Evolutionary conservation across 2,329 filamentous ascomycete genomes (phyloP).

Genomic region (Ophiostoma sp.): DNA sequence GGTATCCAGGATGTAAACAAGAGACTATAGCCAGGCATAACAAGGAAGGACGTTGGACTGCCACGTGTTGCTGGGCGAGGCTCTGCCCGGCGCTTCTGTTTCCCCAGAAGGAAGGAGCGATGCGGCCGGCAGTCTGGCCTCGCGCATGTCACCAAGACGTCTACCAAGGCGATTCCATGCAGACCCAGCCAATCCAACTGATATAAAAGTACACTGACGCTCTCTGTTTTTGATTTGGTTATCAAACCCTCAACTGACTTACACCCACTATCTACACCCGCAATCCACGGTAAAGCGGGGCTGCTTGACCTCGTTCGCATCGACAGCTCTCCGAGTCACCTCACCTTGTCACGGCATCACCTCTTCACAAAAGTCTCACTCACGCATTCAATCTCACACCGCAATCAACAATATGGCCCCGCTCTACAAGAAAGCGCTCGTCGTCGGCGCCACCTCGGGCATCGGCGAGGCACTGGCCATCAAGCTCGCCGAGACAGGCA

Average conservation of each 20-base stretch:
- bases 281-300: not conserved
- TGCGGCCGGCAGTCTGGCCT: slow-evolving; percentile 7
- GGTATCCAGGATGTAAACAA: not conserved
- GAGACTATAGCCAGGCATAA: not conserved
- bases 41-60: not conserved
- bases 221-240: not conserved
- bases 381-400: not conserved
- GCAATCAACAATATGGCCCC: slow-evolving; percentile 20
- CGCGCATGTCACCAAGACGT: not conserved
- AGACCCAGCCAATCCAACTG: not conserved
- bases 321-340: not conserved
- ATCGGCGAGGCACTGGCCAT: slow-evolving; percentile 44
- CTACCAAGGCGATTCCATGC: not conserved
- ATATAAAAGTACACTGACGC: not conserved
- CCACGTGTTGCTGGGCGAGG: not conserved
- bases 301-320: not conserved
- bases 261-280: not conserved
- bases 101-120: not conserved
- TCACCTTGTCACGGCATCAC: not conserved
- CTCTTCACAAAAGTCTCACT: not conserved
- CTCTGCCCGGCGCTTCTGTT: not conserved
- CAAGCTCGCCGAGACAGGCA: slow-evolving; percentile 35
- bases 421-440: slow-evolving; percentile 44
- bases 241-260: not conserved
- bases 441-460: slow-evolving; percentile 49